phyloP scores from a whole-genome alignment of 139 green algal species.

The Chlorella sp. region DNA sequence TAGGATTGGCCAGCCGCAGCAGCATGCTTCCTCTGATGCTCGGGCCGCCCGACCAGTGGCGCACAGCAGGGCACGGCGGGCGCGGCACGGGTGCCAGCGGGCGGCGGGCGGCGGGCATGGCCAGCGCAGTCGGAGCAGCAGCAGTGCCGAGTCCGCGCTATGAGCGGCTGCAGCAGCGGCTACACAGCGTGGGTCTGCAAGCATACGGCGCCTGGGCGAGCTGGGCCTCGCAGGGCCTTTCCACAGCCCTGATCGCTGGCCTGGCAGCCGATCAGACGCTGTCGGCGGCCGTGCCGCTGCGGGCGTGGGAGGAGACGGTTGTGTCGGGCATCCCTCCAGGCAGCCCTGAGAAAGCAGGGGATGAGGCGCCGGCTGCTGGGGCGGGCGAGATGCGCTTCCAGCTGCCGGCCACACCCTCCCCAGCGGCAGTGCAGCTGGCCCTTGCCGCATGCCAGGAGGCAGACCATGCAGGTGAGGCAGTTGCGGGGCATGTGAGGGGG shows the following conservation, averaged over 20 bases:
- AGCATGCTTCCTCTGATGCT: constrained; percentile 46
- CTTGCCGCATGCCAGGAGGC: constrained; percentile 62
- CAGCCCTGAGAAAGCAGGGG: background rate
- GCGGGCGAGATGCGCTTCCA: constrained; percentile 83
- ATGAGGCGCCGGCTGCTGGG: background rate
- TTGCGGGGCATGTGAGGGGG: no score
- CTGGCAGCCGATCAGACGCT: constrained; percentile 55
- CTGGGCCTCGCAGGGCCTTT: constrained; percentile 69
- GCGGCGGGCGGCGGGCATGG: background rate
- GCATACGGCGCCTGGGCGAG: constrained; percentile 67
- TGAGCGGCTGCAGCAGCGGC: constrained; percentile 35
- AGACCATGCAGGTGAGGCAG: constrained; percentile 53
- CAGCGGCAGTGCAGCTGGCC: constrained; percentile 58
- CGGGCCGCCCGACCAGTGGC: constrained; percentile 48
- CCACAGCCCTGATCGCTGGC: background rate
- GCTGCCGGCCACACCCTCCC: constrained; percentile 77
- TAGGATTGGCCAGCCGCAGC: constrained; percentile 30
- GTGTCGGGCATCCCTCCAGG: background rate
- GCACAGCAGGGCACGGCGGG: background rate
- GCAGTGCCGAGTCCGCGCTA: constrained; percentile 26
- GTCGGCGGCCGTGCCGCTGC: constrained; percentile 39
- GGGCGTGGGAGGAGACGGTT: constrained; percentile 73
- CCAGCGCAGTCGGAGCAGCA: constrained; percentile 14
- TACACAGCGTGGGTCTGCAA: constrained; percentile 17
- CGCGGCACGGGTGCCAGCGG: background rate